Evolutionary conservation across 345 rosid genomes (phyloP).

Genomic region (Conringia planisiliqua): DNA sequence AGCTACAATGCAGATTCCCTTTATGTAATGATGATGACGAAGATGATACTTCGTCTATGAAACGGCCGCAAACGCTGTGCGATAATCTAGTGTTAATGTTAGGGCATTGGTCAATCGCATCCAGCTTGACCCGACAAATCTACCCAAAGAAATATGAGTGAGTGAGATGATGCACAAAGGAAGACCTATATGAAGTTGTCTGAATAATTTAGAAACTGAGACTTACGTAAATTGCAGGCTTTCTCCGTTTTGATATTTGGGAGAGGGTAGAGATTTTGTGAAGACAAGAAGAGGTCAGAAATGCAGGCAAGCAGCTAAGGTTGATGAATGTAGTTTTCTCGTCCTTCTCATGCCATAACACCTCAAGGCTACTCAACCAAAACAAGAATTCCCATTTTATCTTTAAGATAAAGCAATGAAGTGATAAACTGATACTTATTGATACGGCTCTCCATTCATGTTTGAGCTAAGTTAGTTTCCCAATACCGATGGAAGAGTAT

Average conservation of each 20-base stretch:
- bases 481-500: neutral
- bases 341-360: slow-evolving; percentile 65
- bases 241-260: slow-evolving; percentile 43
- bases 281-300: slow-evolving; percentile 81
- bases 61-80: slow-evolving; percentile 67
- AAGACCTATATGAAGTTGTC: neutral
- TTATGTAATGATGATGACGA: neutral
- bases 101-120: slow-evolving; percentile 61
- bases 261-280: slow-evolving; percentile 55
- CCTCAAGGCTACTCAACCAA: slow-evolving; percentile 58
- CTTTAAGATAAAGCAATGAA: neutral
- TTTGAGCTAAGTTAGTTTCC: neutral
- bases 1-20: slow-evolving; percentile 52
- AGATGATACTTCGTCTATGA: slow-evolving; percentile 38
- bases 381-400: neutral
- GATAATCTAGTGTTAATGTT: slow-evolving; percentile 51
- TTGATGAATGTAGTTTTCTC: slow-evolving; percentile 60
- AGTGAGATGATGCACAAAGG: neutral
- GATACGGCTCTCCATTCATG: neutral
- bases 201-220: neutral
- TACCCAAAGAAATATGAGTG: slow-evolving; percentile 20
- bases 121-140: slow-evolving; percentile 75
- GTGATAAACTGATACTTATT: neutral
- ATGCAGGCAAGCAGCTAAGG: slow-evolving; percentile 80
- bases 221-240: slow-evolving; percentile 30